Evolutionary conservation across 306 rosid genomes (phyloP), one percentile per base, ranked within the genome.

Genomic region (Adenanthera pavonina): DNA sequence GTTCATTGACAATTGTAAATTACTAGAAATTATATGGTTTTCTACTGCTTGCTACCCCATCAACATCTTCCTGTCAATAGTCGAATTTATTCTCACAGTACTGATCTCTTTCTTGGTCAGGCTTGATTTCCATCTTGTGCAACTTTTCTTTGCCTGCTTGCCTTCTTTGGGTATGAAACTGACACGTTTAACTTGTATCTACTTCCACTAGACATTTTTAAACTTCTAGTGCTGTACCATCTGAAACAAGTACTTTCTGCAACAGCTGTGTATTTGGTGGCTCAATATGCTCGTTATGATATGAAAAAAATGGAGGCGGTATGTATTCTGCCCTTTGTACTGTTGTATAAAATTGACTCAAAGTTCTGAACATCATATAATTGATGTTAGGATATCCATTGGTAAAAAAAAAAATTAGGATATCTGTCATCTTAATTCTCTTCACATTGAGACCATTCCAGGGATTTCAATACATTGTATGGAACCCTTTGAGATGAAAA

Each of bases 51-150:
- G 69, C 43, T 67, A n/a, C 35, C 17, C 20, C 34, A 57, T 69
- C 19, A 33, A 44, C 71, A 59, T 61, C 74, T 19, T 64, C 69
- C 33, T 56, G 67, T 67, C 19, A 52, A 57, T 51, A 59, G 57
- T 43, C 62, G 40, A 56, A 66, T 43, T 36, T 60, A 43, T 61
- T 78, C 87, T 89, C 44, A 83, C 78, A 56, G 80, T 56, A 78
- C 53, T 47, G 74, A 41, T 69, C 6, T 85, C 57, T 88, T 77
- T 81, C 69, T 10, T 85, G 85, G 60, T 68, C 94, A 93, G 97
- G 98, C 2, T 93, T 61, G 99, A 93, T 83, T 95, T 95, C 82
- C 97, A 91, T 88, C 89, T 95, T 65, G 97, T 93, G 75, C 98
- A 95, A 81, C 81, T 93, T 46, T 90, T 92, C 83, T 92, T 92